Base-by-base conservation (phyloP, 2,329 filamentous ascomycete species). In the Fusarium neocosmosporiellum region DNA sequence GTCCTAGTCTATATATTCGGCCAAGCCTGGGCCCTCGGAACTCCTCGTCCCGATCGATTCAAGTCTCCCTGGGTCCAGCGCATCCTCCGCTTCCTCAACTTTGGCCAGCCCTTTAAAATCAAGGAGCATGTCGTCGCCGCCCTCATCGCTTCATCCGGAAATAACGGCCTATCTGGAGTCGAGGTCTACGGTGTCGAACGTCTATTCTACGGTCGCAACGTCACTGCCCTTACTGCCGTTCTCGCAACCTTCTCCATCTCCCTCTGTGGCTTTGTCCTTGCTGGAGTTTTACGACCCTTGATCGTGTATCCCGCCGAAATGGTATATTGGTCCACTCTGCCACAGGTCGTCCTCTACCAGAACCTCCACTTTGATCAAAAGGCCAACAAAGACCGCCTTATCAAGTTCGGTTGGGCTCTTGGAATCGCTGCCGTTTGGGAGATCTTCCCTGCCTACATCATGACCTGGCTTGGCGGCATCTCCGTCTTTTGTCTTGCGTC, bases 401-500 rank as follows among this genome's bases (percentile, higher is more conserved):
- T 53, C 39, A 81, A 80, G 37, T 82, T 82, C 33, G 71, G 75
- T 22, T 80, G 66, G 33, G 69, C 69, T 7, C 55, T 83, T 65
- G 66, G 73, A 1, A 71, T 77, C 61, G 79, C 85, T 18, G 82
- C 84, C 57, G 66, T 83, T 16, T 88, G 86, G 81, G 85, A 87
- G 55, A 77, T 85, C 10, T 77, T 88, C 36, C 85, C 86, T 0
- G 82, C 86, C 37, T 86, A 85, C 63, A 81, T 87, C 13, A 82
- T 85, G 65, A 80, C 85, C 3, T 74, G 84, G 34, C 75, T 87
- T 6, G 83, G 77, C 18, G 81, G 81, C 6, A 64, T 84, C 16
- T 80, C 77, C 75, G n/a, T 87, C 22, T 84, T 87, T 68, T 87
- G 86, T 66, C 80, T 87, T 5, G 83, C 85, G 0, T 81, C 85